phyloP scores from a whole-genome alignment of 257 asterid genomes.

The Solanum medicagineum region DNA sequence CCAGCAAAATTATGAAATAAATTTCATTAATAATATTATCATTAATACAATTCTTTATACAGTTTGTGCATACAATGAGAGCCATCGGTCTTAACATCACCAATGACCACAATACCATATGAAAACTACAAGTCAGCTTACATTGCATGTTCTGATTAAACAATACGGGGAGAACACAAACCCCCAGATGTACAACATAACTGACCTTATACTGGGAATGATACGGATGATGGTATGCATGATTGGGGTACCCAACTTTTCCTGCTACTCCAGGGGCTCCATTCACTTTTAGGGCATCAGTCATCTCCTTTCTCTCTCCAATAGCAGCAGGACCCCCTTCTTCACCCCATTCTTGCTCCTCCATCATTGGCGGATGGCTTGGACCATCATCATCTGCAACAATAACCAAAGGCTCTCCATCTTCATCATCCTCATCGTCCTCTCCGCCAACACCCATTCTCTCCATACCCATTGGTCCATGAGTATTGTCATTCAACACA shows the following conservation, averaged over 20 bases:
- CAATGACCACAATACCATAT: conserved; percentile 21
- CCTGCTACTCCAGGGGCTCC: conserved; percentile 51
- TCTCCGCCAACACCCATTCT: conserved; percentile 14
- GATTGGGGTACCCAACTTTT: conserved; percentile 57
- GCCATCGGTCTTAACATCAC: conserved; percentile 10
- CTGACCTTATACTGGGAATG: conserved; percentile 99
- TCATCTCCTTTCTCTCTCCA: conserved; percentile 64
- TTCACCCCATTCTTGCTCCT: conserved; percentile 69
- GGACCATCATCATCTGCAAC: conserved; percentile 56
- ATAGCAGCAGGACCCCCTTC: conserved; percentile 45
- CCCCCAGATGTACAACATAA: conserved; percentile 29
- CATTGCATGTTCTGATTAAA: conserved; percentile 49
- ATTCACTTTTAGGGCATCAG: conserved; percentile 45
- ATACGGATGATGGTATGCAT: conserved; percentile 49
- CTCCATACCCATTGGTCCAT: conserved; percentile 49
- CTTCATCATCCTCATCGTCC: conserved; percentile 62
- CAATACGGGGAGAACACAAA: conserved; percentile 39
- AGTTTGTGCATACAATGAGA: conserved; percentile 14
- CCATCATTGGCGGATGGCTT: conserved; percentile 37
- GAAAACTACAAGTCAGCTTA: conserved; percentile 27
- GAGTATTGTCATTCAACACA: conserved; percentile 53
- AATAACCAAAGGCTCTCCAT: conserved; percentile 67
- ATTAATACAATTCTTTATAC: conserved; percentile 30
- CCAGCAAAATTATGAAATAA: neutral
- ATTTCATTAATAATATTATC: conserved; percentile 3